phyloP scores from a whole-genome alignment of 495 filamentous ascomycete genomes.

The Aspergillus nidulans region DNA sequence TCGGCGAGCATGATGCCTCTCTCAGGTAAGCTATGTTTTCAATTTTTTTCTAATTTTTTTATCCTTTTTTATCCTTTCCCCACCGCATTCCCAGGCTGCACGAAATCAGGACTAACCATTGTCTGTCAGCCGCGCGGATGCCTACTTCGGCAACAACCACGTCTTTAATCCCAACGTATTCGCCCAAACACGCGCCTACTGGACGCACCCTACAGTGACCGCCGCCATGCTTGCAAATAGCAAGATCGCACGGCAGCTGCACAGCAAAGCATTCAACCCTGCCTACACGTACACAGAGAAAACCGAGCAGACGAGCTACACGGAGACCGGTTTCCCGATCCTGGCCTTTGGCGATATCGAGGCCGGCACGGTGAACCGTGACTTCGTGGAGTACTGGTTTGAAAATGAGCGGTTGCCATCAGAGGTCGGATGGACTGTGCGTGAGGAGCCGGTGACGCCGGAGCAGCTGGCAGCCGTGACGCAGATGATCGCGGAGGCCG shows the following conservation, averaged over 20 bases:
- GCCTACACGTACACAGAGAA: conserved; percentile 29
- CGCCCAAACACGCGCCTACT: conserved; percentile 39
- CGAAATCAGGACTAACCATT: too few relatives aligned
- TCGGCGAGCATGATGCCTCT: conserved; percentile 51
- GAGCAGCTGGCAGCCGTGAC: conserved; percentile 12
- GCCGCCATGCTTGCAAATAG: conserved; percentile 39
- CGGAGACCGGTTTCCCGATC: conserved; percentile 44
- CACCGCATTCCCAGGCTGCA: too few relatives aligned
- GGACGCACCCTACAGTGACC: conserved; percentile 33
- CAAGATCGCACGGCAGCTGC: conserved; percentile 38
- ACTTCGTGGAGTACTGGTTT: conserved; percentile 43
- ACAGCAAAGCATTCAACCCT: conserved; percentile 44
- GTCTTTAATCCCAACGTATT: conserved; percentile 46
- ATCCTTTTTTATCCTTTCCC: too few relatives aligned
- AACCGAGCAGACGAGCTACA: conserved; percentile 37
- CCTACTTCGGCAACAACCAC: conserved; percentile 37
- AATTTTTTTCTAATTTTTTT: neutral
- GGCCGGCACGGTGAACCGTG: conserved; percentile 30
- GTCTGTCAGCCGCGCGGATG: conserved; percentile 35
- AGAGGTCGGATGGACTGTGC: conserved; percentile 38
- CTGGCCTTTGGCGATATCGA: conserved; percentile 38
- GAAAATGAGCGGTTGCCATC: conserved; percentile 43
- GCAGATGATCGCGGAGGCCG: conserved; percentile 16
- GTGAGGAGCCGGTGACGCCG: conserved; percentile 8
- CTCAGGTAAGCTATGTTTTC: conserved; percentile 32